phyloP scores from a whole-genome alignment of 441 rosid genomes.

The Daphne laureola region DNA sequence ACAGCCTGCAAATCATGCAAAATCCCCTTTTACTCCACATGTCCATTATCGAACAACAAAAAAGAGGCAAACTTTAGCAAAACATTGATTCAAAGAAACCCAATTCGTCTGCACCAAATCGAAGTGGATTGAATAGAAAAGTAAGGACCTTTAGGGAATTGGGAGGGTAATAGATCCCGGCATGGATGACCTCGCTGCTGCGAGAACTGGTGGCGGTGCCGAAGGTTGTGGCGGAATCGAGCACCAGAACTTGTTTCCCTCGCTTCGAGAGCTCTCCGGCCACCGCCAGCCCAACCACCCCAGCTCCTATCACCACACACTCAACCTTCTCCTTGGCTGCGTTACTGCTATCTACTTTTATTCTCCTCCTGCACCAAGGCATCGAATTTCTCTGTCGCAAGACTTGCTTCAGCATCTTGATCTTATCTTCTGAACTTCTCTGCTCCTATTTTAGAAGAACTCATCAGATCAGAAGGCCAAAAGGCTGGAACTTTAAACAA shows the following conservation, averaged over 20 bases:
- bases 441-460: too few relatives aligned
- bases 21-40: too few relatives aligned
- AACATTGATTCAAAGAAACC: background rate
- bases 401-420: too few relatives aligned
- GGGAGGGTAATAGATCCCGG: slow-evolving; percentile 83
- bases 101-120: background rate
- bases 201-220: slow-evolving; percentile 80
- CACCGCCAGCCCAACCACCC: slow-evolving; percentile 74
- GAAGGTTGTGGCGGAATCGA: slow-evolving; percentile 71
- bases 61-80: background rate
- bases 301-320: slow-evolving; percentile 85
- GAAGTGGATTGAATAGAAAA: slow-evolving; percentile 7
- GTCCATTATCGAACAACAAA: too few relatives aligned
- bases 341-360: background rate
- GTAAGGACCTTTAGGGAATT: slow-evolving; percentile 56
- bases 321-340: slow-evolving; percentile 59
- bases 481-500: too few relatives aligned
- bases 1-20: slow-evolving; percentile 49
- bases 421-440: too few relatives aligned
- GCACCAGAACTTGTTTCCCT: slow-evolving; percentile 68
- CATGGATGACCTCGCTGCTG: slow-evolving; percentile 91
- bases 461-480: too few relatives aligned
- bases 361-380: too few relatives aligned
- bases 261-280: slow-evolving; percentile 54
- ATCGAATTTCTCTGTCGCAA: too few relatives aligned